phyloP scores from a whole-genome alignment of 2,329 filamentous ascomycete species.

The Exophiala calicioides region DNA sequence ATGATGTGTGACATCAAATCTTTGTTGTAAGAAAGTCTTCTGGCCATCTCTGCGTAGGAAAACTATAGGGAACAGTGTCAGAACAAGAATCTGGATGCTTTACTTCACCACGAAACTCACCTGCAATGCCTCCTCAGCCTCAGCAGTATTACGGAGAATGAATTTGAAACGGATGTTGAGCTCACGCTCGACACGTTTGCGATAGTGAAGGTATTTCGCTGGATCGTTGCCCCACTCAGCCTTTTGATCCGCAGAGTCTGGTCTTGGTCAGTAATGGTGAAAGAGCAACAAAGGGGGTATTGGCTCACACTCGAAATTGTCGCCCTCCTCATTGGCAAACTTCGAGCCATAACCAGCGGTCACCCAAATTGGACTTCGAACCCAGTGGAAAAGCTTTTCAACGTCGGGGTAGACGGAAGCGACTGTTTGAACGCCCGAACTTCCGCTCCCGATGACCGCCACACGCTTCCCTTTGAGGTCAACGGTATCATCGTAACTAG shows the following conservation, averaged over 20 bases:
- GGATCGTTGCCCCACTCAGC: constrained; percentile 10
- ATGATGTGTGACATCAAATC: constrained; percentile 47
- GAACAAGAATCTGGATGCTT: no score
- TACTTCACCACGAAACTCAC: no score
- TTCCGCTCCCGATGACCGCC: constrained; percentile 58
- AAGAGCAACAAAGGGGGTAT: constrained; percentile 25
- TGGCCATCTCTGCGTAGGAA: constrained; percentile 12
- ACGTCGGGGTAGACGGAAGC: constrained; percentile 46
- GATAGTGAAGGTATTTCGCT: constrained; percentile 39
- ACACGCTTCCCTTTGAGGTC: constrained; percentile 56
- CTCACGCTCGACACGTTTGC: constrained; percentile 50
- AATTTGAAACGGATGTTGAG: constrained; percentile 54
- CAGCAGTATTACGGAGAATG: background rate
- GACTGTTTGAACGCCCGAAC: constrained; percentile 57
- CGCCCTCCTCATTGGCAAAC: constrained; percentile 16
- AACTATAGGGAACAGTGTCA: constrained; percentile 6
- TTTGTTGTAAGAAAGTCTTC: constrained; percentile 34
- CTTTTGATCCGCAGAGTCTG: constrained; percentile 20
- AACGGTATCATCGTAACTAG: constrained; percentile 51
- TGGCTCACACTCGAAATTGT: constrained; percentile 17
- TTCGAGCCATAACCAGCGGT: constrained; percentile 17
- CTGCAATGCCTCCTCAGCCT: constrained; percentile 1
- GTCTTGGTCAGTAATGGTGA: constrained; percentile 19
- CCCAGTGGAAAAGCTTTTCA: constrained; percentile 30
- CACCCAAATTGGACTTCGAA: constrained; percentile 23